A percentile compares a stretch with the other conserved stretches of the same genome.
Conservation (phyloP, 345 rosid genomes). For the Citrus australasica region DNA sequence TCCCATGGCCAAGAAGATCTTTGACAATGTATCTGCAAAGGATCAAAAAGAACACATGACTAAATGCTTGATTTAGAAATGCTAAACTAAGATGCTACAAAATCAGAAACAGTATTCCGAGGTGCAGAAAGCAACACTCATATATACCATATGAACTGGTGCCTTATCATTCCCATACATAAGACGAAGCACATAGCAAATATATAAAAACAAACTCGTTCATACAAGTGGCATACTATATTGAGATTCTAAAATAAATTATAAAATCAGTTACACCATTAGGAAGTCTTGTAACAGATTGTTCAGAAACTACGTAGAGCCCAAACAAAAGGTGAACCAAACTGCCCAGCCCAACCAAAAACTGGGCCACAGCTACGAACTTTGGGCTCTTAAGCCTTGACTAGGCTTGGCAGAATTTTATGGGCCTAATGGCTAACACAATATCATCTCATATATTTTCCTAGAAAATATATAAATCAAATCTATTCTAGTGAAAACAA, state of each 20-base stretch:
- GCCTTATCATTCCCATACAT: not conserved
- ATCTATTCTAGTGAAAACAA: not conserved
- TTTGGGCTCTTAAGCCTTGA: not conserved
- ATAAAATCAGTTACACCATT: not conserved
- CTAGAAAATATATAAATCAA: not conserved
- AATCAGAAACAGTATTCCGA: not conserved
- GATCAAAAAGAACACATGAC: conserved; percentile 18
- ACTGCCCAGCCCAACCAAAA: not conserved
- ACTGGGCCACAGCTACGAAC: not conserved
- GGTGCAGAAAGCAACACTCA: not conserved
- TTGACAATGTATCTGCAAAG: conserved; percentile 84
- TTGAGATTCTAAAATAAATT: not conserved
- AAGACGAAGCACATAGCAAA: not conserved
- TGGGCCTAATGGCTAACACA: not conserved
- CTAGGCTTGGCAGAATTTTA: not conserved
- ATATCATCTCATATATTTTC: not conserved
- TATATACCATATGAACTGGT: not conserved
- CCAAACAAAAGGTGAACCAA: not conserved
- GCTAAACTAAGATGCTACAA: not conserved
- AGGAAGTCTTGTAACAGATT: not conserved
- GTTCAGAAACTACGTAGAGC: not conserved
- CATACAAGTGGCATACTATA: not conserved
- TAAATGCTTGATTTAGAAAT: conserved; percentile 9
- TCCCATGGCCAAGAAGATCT: conserved; percentile 99
- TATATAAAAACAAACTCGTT: not conserved